Evolutionary conservation across 2,329 filamentous ascomycete genomes (phyloP), one percentile per base, ranked within the genome.

Genomic region (Fusarium poae): DNA sequence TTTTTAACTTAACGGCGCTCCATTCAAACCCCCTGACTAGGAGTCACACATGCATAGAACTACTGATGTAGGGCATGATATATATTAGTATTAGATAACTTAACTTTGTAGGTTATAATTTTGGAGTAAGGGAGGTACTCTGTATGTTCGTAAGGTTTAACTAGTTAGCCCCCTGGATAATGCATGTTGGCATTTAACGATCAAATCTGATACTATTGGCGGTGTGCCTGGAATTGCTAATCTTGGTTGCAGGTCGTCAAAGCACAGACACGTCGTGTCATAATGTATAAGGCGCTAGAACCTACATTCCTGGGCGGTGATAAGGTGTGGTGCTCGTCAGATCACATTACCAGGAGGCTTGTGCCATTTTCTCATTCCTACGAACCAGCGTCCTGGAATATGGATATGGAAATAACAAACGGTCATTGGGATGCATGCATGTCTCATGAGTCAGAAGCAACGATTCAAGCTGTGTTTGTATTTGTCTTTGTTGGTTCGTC

Each of bases 21-120:
- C 20, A 55, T 49, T 40, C 39, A 21, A 12, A 39, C 39, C 67
- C 67, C 67, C 67, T 69, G 45, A 57, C 67, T 64, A 69, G 67
- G 66, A 70, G 53, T 57, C 21, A 37, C 53, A 49, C 50, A 48
- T 55, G 62, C 48, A 62, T 55, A 46, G 48, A 45, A 55, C 43
- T 61, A 61, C 54, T 61, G 49, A 57, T 52, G 64, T 60, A 65
- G 51, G 49, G 61, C 42, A 69, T 39, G 35, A 39, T 54, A 50
- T 18, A 18, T 29, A 54, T 64, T 40, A 51, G 66, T 66, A 53
- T 35, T 48, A 32, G 13, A 40, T 27, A 50, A 29, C 32, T 45
- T 30, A 20, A 39, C 23, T 50, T 48, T 52, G 45, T 55, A 39
- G 49, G 39, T 52, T 50, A 20, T 48, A 11, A 23, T 39, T 20